Base-by-base conservation (phyloP, 2,329 filamentous ascomycete genomes). In the Pestalotiopsis sp. region DNA sequence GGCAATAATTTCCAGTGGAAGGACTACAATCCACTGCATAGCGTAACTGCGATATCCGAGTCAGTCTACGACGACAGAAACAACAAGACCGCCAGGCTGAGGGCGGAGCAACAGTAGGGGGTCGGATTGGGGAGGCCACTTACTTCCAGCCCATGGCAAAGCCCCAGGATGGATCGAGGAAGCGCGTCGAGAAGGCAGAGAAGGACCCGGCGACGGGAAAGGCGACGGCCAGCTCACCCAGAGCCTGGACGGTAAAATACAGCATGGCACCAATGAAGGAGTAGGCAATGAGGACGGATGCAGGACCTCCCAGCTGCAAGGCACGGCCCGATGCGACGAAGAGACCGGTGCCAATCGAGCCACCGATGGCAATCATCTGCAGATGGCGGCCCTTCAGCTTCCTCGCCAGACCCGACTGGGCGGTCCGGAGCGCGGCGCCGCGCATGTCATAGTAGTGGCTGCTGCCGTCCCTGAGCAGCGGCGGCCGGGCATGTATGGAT, bases 361-460 rank as follows among this genome's bases (percentile, higher is more conserved):
- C 95, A 74, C 94, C 94, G 73, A 98, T 97, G 14, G 95, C 95
- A 84, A 98, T 98, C 95, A 98, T 98, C 83, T 98, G 95, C 78
- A 98, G 78, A 83, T 98, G 95, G 62, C 94, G 87, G 23, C 91
- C 90, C 81, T 97, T 96, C 73, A 97, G 82, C 78, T 90, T 91
- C 75, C 94, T 87, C 65, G 92, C 89, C 65, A 98, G 85, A 7
- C 92, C 90, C 60, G 93, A 91, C 72, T 91, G 87, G 4, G 93
- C 92, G 1, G 93, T 95, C 76, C 94, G 91, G 72, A 93, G 82
- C 76, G 93, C 87, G 62, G 88, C 89, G 73, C 82, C 80, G 36
- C 83, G 84, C 65, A 90, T 72, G 74, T 90, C 87, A 73, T 86
- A 90, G 76, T 87, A 87, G 68, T 87, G 84, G 2, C 80, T 25